Conservation (phyloP, 169 alveolate species). For the Cystoisospora suis region DNA sequence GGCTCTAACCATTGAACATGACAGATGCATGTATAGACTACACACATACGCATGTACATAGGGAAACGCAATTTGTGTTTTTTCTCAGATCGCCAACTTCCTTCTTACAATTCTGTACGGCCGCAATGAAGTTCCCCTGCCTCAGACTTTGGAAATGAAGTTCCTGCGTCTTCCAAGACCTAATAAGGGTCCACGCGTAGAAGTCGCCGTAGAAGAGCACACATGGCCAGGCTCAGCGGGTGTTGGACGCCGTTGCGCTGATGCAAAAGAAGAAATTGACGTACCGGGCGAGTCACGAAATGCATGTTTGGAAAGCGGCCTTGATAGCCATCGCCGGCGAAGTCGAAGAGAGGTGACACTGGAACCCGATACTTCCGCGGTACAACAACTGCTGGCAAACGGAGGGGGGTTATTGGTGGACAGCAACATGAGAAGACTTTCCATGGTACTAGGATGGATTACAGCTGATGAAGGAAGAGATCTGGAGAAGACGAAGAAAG, state of each 20-base stretch:
- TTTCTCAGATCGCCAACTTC: background rate
- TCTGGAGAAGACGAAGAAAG: background rate
- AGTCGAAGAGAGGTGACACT: no score
- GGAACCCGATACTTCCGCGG: background rate
- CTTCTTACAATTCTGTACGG: constrained; percentile 5
- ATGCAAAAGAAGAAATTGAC: no score
- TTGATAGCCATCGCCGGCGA: no score
- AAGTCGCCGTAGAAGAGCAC: no score
- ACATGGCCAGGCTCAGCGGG: no score
- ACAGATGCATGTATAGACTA: background rate
- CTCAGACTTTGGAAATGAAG: background rate
- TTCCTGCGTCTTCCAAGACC: background rate
- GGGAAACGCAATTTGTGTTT: background rate
- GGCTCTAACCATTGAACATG: background rate
- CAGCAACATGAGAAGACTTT: background rate
- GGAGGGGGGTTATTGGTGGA: background rate
- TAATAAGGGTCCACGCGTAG: no score
- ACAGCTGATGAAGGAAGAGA: background rate
- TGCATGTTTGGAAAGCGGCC: no score
- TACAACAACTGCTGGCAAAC: background rate
- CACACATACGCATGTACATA: background rate
- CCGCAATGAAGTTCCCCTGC: background rate
- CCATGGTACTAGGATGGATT: background rate
- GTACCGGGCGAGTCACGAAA: no score
- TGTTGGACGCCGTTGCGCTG: no score